phyloP scores from a whole-genome alignment of 192 early-diverging fungal genomes.

The Funneliformis mosseae region DNA sequence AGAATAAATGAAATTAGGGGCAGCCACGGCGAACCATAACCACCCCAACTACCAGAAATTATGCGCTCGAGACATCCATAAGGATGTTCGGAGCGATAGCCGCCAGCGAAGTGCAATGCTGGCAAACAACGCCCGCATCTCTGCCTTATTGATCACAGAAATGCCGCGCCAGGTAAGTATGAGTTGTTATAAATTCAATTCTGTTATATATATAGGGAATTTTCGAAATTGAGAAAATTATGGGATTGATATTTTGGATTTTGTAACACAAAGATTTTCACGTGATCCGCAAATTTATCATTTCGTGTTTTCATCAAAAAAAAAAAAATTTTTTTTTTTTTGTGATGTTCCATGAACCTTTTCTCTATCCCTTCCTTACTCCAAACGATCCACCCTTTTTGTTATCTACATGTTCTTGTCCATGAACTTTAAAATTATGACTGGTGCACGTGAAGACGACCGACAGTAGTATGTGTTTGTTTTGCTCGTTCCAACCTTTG shows the following conservation, averaged over 20 bases:
- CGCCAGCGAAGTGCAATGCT: constrained; percentile 29
- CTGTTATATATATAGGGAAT: background rate
- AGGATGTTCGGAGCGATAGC: constrained; percentile 11
- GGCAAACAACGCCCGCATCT: background rate
- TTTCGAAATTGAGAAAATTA: background rate
- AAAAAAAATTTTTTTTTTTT: background rate
- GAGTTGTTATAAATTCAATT: background rate
- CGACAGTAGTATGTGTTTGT: background rate
- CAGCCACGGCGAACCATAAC: constrained; percentile 18
- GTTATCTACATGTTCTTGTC: too few relatives aligned
- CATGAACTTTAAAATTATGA: constrained; percentile 12
- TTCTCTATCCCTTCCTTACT: too few relatives aligned
- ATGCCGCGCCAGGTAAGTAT: constrained; percentile 27
- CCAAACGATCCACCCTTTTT: background rate
- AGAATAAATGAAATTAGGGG: background rate
- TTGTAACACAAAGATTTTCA: background rate
- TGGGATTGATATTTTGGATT: background rate
- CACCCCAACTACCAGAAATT: constrained; percentile 29
- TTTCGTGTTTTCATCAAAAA: background rate
- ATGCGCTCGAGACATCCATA: constrained; percentile 21
- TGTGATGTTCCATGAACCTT: background rate
- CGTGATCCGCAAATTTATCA: background rate
- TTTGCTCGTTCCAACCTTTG: too few relatives aligned
- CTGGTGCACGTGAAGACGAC: constrained; percentile 14
- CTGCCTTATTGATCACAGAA: constrained; percentile 18